phyloP scores from a whole-genome alignment of 2,329 filamentous ascomycete species.

The Sporothrix globosa region DNA sequence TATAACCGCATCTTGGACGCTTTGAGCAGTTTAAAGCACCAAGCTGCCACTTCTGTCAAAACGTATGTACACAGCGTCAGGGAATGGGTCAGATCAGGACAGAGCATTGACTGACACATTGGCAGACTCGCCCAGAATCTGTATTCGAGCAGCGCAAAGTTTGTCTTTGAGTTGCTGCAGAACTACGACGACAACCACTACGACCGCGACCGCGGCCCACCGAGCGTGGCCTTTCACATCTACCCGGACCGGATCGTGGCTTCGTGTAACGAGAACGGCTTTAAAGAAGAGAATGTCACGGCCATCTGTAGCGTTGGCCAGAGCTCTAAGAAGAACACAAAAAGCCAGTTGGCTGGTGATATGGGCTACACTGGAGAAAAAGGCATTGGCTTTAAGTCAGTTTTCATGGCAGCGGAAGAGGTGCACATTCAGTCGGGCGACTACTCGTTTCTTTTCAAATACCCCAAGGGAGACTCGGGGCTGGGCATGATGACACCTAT shows the following conservation, averaged over 20 bases:
- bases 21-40: neutral
- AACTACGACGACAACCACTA: conserved; percentile 59
- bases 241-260: conserved; percentile 47
- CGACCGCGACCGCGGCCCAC: conserved; percentile 37
- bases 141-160: conserved; percentile 50
- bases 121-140: conserved; percentile 41
- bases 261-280: conserved; percentile 57
- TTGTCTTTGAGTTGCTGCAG: conserved; percentile 58
- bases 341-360: conserved; percentile 30
- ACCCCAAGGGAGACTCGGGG: conserved; percentile 48
- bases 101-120: neutral
- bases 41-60: conserved; percentile 35
- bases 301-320: conserved; percentile 53
- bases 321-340: conserved; percentile 50
- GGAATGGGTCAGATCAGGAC: neutral
- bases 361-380: conserved; percentile 54
- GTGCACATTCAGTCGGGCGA: conserved; percentile 51
- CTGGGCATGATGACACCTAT: conserved; percentile 56
- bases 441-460: conserved; percentile 51
- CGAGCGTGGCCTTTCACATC: conserved; percentile 46
- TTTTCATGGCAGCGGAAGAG: conserved; percentile 52
- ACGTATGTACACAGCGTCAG: conserved; percentile 34
- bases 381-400: conserved; percentile 57
- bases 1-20: neutral
- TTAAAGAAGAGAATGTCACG: conserved; percentile 47